Conservation (phyloP, 2,329 filamentous ascomycete species). For the Gaeumannomyces sp. region DNA sequence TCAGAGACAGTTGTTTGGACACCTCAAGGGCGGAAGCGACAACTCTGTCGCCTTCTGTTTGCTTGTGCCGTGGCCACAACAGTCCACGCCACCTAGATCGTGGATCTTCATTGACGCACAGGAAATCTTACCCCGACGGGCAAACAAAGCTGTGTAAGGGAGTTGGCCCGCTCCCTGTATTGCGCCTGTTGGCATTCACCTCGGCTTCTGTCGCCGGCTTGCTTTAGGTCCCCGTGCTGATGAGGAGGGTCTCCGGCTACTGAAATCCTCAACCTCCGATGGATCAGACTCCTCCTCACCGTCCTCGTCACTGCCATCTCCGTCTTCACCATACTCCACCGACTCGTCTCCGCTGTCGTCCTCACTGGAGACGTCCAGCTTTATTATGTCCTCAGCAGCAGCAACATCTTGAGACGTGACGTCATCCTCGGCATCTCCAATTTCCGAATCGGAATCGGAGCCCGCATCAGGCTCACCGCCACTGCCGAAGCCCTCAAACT, state of each 20-base stretch:
- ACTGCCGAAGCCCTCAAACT: slow-evolving; percentile 44
- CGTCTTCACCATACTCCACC: slow-evolving; percentile 15
- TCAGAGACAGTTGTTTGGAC: background rate
- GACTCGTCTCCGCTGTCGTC: slow-evolving; percentile 10
- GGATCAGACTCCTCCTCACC: slow-evolving; percentile 15
- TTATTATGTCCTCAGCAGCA: slow-evolving; percentile 16
- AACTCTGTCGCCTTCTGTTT: background rate
- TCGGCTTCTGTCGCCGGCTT: background rate
- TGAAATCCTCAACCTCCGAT: background rate
- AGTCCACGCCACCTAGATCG: background rate
- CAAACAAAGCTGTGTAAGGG: too few species aligned
- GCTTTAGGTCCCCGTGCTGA: slow-evolving; percentile 4
- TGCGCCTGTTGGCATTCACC: background rate
- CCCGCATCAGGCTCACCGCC: slow-evolving; percentile 30
- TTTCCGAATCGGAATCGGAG: slow-evolving; percentile 11
- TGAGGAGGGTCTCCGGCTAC: background rate
- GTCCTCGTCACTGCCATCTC: slow-evolving; percentile 27
- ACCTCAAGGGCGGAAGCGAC: background rate
- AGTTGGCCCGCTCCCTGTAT: too few species aligned
- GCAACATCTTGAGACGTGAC: background rate
- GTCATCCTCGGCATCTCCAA: slow-evolving; percentile 15
- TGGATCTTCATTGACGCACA: background rate
- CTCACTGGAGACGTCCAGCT: slow-evolving; percentile 12
- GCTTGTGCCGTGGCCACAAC: background rate
- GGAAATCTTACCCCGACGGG: background rate